Evolutionary conservation across 352 stramenopile genomes (phyloP).

Genomic region (Plasmopara muralis): DNA sequence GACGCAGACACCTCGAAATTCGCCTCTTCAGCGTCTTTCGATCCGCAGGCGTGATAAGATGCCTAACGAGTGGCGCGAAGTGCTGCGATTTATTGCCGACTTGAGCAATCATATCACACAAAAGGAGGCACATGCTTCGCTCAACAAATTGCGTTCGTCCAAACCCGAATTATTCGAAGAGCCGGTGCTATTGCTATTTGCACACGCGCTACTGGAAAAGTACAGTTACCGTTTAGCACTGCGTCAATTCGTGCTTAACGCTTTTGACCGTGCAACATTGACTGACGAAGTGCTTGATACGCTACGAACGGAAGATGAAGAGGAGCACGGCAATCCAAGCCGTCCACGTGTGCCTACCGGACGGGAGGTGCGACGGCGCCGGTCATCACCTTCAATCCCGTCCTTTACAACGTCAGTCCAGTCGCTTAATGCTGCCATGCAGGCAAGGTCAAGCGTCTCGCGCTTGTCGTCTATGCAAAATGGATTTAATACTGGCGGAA

Average conservation of each 20-base stretch:
- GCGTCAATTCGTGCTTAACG: conserved; percentile 82
- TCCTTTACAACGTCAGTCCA: conserved; percentile 81
- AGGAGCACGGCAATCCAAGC: conserved; percentile 39
- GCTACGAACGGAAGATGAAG: conserved; percentile 39
- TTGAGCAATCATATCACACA: conserved; percentile 87
- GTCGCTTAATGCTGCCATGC: conserved; percentile 71
- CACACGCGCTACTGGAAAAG: conserved; percentile 74
- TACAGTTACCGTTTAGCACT: conserved; percentile 83
- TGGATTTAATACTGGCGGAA: conserved; percentile 19
- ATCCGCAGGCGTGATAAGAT: conserved; percentile 44
- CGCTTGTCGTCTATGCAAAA: conserved; percentile 47
- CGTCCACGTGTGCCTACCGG: conserved; percentile 40
- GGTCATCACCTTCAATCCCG: conserved; percentile 82
- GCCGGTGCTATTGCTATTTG: conserved; percentile 72
- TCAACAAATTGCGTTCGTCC: conserved; percentile 74
- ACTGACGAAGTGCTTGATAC: conserved; percentile 77
- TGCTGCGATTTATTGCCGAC: conserved; percentile 70
- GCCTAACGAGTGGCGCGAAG: conserved; percentile 67
- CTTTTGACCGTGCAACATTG: conserved; percentile 64
- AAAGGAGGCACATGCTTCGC: conserved; percentile 79
- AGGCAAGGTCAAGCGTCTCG: conserved; percentile 47
- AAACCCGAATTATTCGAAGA: conserved; percentile 78
- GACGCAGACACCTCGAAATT: conserved; percentile 51
- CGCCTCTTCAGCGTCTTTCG: conserved; percentile 55
- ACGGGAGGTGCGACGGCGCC: conserved; percentile 50